These are phyloP conservation scores for Trichophyton equinum DNA, from an alignment of 2,329 filamentous ascomycete genomes.

Conservation along the genomic window DNA sequence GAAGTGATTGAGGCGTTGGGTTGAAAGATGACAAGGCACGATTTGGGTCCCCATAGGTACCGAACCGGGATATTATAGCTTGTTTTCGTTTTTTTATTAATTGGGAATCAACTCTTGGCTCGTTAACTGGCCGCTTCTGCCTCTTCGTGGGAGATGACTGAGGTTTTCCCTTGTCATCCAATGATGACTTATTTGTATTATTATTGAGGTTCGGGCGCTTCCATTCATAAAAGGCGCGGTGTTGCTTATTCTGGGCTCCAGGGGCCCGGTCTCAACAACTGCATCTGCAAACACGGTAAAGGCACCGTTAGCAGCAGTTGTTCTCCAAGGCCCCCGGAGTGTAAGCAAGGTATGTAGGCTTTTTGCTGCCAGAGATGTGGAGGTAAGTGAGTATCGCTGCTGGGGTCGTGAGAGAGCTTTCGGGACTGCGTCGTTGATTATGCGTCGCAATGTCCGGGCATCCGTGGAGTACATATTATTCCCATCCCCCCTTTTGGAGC, in stretches of 20 bases:
- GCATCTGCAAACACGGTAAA: constrained; percentile 69
- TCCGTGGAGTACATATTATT: constrained; percentile 32
- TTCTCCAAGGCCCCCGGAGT: constrained; percentile 55
- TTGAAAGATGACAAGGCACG: constrained; percentile 9
- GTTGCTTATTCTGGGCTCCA: constrained; percentile 31
- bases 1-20: background rate
- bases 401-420: constrained; percentile 67
- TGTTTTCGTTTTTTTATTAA: constrained; percentile 46
- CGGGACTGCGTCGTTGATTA: constrained; percentile 67
- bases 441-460: constrained; percentile 51
- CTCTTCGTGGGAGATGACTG: constrained; percentile 7
- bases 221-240: background rate
- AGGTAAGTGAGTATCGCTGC: constrained; percentile 55
- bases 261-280: constrained; percentile 37
- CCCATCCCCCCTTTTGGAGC: constrained; percentile 27
- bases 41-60: constrained; percentile 38
- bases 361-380: constrained; percentile 56
- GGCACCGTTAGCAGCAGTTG: constrained; percentile 60
- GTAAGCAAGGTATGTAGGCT: constrained; percentile 59
- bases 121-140: constrained; percentile 13
- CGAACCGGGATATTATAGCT: constrained; percentile 59
- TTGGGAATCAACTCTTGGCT: constrained; percentile 5
- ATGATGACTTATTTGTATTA: constrained; percentile 21
- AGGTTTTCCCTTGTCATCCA: constrained; percentile 15
- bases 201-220: constrained; percentile 6